Evolutionary conservation across 768 basidiomycete species (phyloP).

Genomic region (Psilocybe cubensis): DNA sequence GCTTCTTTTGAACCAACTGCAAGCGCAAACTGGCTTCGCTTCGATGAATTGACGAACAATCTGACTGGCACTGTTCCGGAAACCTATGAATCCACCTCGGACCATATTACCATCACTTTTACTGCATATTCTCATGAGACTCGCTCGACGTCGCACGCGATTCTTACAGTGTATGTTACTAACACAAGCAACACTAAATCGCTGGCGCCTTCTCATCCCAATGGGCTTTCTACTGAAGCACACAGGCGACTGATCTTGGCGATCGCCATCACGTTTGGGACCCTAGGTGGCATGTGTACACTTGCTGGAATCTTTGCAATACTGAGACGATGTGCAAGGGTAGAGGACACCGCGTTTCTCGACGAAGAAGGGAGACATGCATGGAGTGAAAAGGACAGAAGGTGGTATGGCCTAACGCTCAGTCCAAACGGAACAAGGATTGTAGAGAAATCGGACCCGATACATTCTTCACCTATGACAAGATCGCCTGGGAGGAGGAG

Average conservation of each 20-base stretch:
- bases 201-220: conserved; percentile 33
- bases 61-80: conserved; percentile 61
- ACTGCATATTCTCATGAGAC: conserved; percentile 69
- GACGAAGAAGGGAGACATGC: conserved; percentile 61
- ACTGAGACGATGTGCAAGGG: conserved; percentile 56
- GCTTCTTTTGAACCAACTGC: conserved; percentile 57
- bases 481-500: conserved; percentile 2
- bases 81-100: conserved; percentile 35
- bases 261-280: conserved; percentile 62
- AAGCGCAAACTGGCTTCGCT: conserved; percentile 54
- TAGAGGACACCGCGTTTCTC: conserved; percentile 62
- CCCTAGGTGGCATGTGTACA: conserved; percentile 59
- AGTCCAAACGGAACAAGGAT: conserved; percentile 31
- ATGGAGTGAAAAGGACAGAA: conserved; percentile 67
- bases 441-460: conserved; percentile 15
- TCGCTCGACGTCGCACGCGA: conserved; percentile 74
- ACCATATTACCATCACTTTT: conserved; percentile 57
- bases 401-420: conserved; percentile 64
- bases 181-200: conserved; percentile 37
- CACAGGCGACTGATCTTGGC: conserved; percentile 58
- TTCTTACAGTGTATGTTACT: conserved; percentile 52
- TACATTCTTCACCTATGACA: conserved; percentile 6
- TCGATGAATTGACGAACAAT: conserved; percentile 46
- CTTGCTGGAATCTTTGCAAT: conserved; percentile 59
- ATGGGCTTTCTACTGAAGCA: conserved; percentile 42